Evolutionary conservation across 495 filamentous ascomycete species (phyloP), one percentile per base, ranked within the genome.

Genomic region (Talaromyces thailandensis): DNA sequence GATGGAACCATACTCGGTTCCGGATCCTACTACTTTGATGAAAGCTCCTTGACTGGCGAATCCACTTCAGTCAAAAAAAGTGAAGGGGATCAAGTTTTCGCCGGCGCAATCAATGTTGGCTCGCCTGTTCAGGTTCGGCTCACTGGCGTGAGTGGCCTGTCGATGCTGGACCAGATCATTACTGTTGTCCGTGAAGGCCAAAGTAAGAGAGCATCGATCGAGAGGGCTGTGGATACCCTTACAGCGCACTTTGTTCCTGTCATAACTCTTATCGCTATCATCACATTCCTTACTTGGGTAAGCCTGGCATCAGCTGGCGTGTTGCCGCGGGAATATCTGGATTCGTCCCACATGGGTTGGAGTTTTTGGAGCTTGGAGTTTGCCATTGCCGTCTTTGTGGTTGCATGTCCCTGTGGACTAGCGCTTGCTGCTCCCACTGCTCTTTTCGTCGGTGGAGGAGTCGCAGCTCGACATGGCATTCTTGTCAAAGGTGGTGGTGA

Each of bases 401-500:
- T 97, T 40, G 93, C 93, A 7, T 98, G 93, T 70, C 93, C 93
- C 16, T 98, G 93, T 66, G 93, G 93, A n/a, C 84, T 98, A 56
- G 93, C 88, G 2, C 86, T 98, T 31, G 93, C 93, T 61, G 92
- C 93, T 2, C 93, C 93, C 16, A 97, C 94, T 0, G 93, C 93
- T 2, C 82, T 98, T 26, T 96, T 95, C 68, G 94, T 97, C 35
- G 93, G 93, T 5, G 85, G 90, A 56, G 93, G 92, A 0, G 71
- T 98, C 3, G 93, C 93, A 14, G 93, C 93, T 3, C 86, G 88
- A 65, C 77, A 93, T 68, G 93, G 94, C 2, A 95, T 98, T 58
- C 76, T 98, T 3, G 93, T 92, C 62, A 95, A 94, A 72, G 93
- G 93, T n/a, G 93, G 93, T 23, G 93, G 93, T 26, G 91, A 96